A percentile compares a stretch with the other conserved stretches of the same genome.
Evolutionary conservation across 306 rosid genomes (phyloP).

Genomic region (Rubus parviflorus): DNA sequence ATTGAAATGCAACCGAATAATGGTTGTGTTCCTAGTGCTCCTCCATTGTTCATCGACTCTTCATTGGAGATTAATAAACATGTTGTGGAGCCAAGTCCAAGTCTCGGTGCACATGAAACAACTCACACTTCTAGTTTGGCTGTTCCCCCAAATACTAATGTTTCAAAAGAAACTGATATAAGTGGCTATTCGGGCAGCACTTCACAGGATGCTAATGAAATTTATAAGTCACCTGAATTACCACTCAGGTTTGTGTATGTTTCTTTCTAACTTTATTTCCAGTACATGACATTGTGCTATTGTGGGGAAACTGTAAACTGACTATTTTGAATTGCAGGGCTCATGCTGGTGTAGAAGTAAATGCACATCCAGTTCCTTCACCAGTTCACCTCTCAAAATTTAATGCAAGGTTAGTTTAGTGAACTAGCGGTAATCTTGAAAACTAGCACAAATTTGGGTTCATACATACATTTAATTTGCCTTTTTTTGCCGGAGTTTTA

Average conservation of each 20-base stretch:
- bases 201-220: not conserved
- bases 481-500: too few relatives aligned
- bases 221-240: not conserved
- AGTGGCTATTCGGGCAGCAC: not conserved
- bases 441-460: not conserved
- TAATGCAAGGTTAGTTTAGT: conserved; percentile 30
- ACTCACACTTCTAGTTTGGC: not conserved
- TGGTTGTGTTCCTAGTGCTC: conserved; percentile 24
- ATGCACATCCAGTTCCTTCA: conserved; percentile 5
- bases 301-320: not conserved
- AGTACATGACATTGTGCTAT: not conserved
- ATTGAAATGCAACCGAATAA: not conserved
- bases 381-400: conserved; percentile 22
- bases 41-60: conserved; percentile 17
- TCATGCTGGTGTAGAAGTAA: conserved; percentile 12
- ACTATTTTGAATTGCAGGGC: conserved; percentile 22
- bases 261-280: not conserved
- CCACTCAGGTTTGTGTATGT: conserved; percentile 20
- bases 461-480: too few relatives aligned
- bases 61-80: not conserved
- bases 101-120: not conserved
- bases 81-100: conserved; percentile 9
- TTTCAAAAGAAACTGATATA: conserved; percentile 1
- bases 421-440: not conserved
- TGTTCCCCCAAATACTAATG: not conserved